phyloP scores from a whole-genome alignment of 345 rosid species.

The Populus davidiana region DNA sequence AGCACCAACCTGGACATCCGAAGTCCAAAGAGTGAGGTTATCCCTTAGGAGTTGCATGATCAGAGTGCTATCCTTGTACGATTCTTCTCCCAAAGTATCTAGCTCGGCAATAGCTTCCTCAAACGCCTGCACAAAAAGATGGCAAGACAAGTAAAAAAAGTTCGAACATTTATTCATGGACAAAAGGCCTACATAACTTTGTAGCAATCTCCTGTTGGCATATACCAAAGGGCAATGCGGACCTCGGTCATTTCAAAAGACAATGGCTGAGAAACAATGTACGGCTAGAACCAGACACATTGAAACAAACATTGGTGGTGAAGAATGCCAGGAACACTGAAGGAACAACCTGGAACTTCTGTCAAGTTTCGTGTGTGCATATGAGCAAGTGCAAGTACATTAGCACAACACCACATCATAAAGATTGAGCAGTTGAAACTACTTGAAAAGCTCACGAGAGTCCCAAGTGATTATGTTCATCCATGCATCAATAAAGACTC shows the following conservation, averaged over 20 bases:
- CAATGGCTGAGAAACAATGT: neutral
- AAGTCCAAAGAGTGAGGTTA: constrained; percentile 97
- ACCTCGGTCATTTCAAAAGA: neutral
- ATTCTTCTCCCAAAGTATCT: constrained; percentile 87
- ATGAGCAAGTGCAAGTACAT: neutral
- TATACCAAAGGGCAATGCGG: neutral
- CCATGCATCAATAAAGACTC: neutral
- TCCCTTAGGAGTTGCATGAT: constrained; percentile 94
- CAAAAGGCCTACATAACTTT: neutral
- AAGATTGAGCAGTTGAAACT: neutral
- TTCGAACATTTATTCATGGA: neutral
- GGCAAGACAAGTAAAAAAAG: neutral
- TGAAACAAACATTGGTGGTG: neutral
- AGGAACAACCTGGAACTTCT: neutral
- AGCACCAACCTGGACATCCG: constrained; percentile 74
- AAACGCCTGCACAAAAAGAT: constrained; percentile 52
- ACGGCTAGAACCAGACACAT: neutral
- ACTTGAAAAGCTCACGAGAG: neutral
- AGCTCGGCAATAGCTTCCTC: constrained; percentile 97
- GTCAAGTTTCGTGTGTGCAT: neutral
- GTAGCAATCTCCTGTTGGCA: neutral
- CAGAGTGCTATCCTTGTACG: constrained; percentile 99
- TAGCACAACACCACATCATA: neutral
- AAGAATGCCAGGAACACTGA: neutral
- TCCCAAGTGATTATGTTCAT: neutral